Evolutionary conservation across 805 yeast genomes (phyloP).

Genomic region (Spathaspora sp.): DNA sequence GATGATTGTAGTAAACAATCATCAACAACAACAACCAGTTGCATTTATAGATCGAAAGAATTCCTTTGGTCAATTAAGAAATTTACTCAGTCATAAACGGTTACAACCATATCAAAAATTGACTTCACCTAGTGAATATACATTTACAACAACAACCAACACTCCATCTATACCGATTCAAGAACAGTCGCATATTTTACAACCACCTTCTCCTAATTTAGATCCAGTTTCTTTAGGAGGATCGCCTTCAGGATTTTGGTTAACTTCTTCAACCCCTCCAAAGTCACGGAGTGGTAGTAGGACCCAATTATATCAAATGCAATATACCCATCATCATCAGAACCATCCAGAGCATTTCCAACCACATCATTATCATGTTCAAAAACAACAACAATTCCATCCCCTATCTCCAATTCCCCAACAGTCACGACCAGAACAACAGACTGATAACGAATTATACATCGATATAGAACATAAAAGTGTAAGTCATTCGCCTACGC

Average conservation of each 20-base stretch:
- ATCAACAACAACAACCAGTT: neutral
- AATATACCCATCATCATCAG: conserved; percentile 4
- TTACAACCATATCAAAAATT: conserved; percentile 34
- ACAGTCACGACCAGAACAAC: conserved; percentile 1
- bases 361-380: conserved; percentile 3
- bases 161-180: conserved; percentile 1
- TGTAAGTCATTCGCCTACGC: conserved; percentile 23
- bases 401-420: conserved; percentile 1
- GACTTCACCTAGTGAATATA: conserved; percentile 24
- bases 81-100: conserved; percentile 28
- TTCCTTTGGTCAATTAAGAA: conserved; percentile 3
- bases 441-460: neutral
- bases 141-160: neutral
- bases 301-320: conserved; percentile 16
- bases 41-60: conserved; percentile 2
- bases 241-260: conserved; percentile 53
- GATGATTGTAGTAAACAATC: neutral
- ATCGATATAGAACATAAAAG: neutral
- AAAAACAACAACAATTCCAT: conserved; percentile 1
- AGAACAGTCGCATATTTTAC: neutral
- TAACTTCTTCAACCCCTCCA: conserved; percentile 54
- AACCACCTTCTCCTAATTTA: conserved; percentile 51
- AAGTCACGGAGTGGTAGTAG: conserved; percentile 20
- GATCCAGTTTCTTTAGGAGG: conserved; percentile 51
- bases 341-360: neutral